These are phyloP conservation scores for Penstemon davidsonii DNA, from an alignment of 257 asterid species.

Conservation along the genomic window DNA sequence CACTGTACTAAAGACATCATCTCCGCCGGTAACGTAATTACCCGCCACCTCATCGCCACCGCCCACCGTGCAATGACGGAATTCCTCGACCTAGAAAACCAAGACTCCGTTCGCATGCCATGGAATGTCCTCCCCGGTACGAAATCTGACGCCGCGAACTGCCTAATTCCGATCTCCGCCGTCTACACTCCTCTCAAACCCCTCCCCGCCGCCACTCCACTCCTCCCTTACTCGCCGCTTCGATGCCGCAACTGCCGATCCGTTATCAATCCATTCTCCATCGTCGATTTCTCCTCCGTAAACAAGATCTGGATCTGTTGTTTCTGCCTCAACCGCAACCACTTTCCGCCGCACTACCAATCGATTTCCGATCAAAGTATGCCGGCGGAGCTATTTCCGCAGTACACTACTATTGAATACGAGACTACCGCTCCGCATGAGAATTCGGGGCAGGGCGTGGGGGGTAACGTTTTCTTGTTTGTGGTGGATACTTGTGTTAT, in stretches of 20 bases:
- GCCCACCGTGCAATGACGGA: slow-evolving; percentile 61
- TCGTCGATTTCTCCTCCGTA: slow-evolving; percentile 80
- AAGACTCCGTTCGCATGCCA: slow-evolving; percentile 93
- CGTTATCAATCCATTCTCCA: slow-evolving; percentile 82
- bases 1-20: slow-evolving; percentile 23
- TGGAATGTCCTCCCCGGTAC: slow-evolving; percentile 98
- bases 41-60: slow-evolving; percentile 26
- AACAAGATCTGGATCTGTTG: slow-evolving; percentile 94
- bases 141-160: slow-evolving; percentile 82
- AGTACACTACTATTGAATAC: slow-evolving; percentile 85
- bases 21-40: slow-evolving; percentile 35
- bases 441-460: slow-evolving; percentile 37
- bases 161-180: slow-evolving; percentile 91
- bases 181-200: slow-evolving; percentile 87
- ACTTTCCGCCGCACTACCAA: slow-evolving; percentile 87
- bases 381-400: slow-evolving; percentile 97
- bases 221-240: slow-evolving; percentile 81
- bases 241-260: slow-evolving; percentile 97
- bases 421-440: slow-evolving; percentile 44
- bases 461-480: slow-evolving; percentile 62
- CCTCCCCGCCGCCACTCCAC: slow-evolving; percentile 57
- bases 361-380: slow-evolving; percentile 74
- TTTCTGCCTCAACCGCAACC: slow-evolving; percentile 84
- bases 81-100: slow-evolving; percentile 71
- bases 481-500: slow-evolving; percentile 86